Evolutionary conservation across 768 basidiomycete species (phyloP), one percentile per base, ranked within the genome.

Genomic region (Nidula microcarpa): DNA sequence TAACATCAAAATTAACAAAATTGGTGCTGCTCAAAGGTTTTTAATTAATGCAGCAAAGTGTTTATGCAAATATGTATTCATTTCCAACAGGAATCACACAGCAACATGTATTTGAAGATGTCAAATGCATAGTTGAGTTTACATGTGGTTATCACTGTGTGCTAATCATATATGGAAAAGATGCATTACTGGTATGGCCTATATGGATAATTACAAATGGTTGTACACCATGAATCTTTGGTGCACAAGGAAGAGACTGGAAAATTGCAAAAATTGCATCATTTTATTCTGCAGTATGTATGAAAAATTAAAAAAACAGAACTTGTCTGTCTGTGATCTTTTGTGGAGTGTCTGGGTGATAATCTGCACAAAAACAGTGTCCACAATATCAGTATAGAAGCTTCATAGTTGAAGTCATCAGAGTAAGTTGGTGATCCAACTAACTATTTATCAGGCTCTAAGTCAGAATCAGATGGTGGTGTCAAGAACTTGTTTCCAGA

Each of bases 141-240:
- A 54, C 50, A 32, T 17, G 54, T 0, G 51, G 61, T 34, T 54
- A 64, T 41, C 53, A 52, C 18, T 33, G 58, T 11, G 45, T 49
- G 6, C 51, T 60, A 7, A 6, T 63, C 1, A 55, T 57, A 41
- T 69, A 67, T 54, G 37, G 35, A 1, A n/a, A 16, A 3, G 50
- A 46, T 14, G 62, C 59, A 1, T 50, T 48, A 30, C n/a, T n/a
- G n/a, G n/a, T n/a, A n/a, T n/a, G n/a, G n/a, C 53, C 53, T 3
- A 61, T 72, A 2, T 60, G 61, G 33, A 9, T 70, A 14, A 60
- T 65, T 2, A 65, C 60, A 3, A 65, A 71, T 53, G 67, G 63
- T 2, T 62, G 65, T 41, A 34, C 46, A 2, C 65, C 63, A 0
- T 62, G 70, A 0, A 56, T 60, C 16, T 56, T 57, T 33, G 62